Base-by-base conservation (phyloP, 2,329 filamentous ascomycete species). In the Torrubiellomyces zombiae region DNA sequence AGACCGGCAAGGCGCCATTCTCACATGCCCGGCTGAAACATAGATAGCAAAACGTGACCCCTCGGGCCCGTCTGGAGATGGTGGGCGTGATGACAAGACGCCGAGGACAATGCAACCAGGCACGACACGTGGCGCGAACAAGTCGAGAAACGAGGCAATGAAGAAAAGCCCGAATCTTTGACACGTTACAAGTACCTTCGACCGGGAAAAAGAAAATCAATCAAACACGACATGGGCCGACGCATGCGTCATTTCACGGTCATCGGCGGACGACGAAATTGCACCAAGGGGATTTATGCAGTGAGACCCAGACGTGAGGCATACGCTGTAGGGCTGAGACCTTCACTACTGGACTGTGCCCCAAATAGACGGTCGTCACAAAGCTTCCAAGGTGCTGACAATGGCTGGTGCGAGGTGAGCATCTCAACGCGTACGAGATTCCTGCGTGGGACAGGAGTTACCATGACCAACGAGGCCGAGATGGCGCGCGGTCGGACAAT, bases 311-410 rank as follows among this genome's bases (percentile, higher is more conserved):
- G n/a, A 32, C 27, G 29, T 27, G 30, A 29, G 21, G 27, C 16
- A 28, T 29, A 27, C 17, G 27, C 24, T 24, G 27, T 32, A 32
- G 30, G 30, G 27, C 30, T 32, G 30, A 32, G 30, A 32, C 27
- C 28, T 27, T 18, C 10, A 8, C 20, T 21, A 8, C 20, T 25
- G 25, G 25, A 25, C 22, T 27, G 11, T 25, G 18, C 23, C 25
- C 18, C n/a, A 16, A 20, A 24, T 10, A 14, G 18, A 20, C 14
- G 17, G 17, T 14, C 20, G 17, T 26, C 15, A 18, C 15, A 24
- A 18, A 15, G 13, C n/a, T n/a, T n/a, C n/a, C n/a, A n/a, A n/a
- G n/a, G 23, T 24, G 23, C 13, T 25, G 27, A 25, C 27, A 17
- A 29, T 29, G 21, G 25, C 27, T 25, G 27, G 24, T 32, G 27